A percentile compares a stretch with the other conserved stretches of the same genome.
Evolutionary conservation across 2,329 filamentous ascomycete genomes (phyloP).

Genomic region (Trichoderma sp.): DNA sequence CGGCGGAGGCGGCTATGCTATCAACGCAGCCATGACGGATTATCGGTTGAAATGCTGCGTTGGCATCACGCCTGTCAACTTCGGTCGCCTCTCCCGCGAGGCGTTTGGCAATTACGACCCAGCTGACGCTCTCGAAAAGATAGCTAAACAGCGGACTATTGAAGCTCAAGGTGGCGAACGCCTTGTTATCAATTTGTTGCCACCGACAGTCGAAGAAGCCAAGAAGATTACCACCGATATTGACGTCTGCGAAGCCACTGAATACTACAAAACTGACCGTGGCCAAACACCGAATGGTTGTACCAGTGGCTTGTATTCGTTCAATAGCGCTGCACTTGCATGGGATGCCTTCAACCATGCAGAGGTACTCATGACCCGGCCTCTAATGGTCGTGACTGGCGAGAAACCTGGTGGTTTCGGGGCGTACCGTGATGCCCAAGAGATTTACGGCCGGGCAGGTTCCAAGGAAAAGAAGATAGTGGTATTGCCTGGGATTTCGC

Average conservation of each 20-base stretch:
- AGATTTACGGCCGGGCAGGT: not conserved
- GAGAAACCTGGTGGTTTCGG: not conserved
- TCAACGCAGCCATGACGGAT: not conserved
- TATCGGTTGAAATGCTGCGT: not conserved
- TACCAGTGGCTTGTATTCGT: not conserved
- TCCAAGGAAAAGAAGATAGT: not conserved
- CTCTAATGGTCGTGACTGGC: not conserved
- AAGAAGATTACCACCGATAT: not conserved
- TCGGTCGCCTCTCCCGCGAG: not conserved
- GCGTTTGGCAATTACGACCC: not conserved
- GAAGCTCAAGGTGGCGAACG: not conserved
- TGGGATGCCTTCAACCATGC: not conserved
- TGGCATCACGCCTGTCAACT: not conserved
- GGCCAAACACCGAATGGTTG: not conserved
- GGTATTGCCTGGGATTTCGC: not conserved
- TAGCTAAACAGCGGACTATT: not conserved
- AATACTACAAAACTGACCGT: not conserved
- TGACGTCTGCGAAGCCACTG: not conserved
- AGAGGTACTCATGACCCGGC: not conserved
- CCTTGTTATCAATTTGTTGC: not conserved
- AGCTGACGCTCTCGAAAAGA: not conserved
- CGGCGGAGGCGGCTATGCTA: not conserved
- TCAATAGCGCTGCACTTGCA: not conserved
- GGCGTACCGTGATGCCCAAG: not conserved
- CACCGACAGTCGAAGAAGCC: not conserved